Evolutionary conservation across 2,329 filamentous ascomycete genomes (phyloP).

Genomic region (Colletotrichum camelliae): DNA sequence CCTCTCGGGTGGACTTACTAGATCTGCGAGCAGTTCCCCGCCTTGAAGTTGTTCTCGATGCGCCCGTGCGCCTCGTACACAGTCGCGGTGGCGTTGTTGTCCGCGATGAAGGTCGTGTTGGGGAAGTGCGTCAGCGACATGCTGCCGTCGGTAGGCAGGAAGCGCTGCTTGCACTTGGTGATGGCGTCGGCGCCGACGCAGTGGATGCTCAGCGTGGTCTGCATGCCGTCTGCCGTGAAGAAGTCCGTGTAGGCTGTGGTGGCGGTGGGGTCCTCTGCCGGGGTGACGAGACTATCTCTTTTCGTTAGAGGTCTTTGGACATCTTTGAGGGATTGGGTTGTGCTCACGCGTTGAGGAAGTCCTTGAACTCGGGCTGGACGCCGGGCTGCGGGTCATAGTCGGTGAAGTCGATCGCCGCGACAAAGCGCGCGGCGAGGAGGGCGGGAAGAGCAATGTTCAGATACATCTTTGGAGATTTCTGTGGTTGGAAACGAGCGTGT

Average conservation of each 20-base stretch:
- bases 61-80: conserved; percentile 10
- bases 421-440: not conserved
- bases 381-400: conserved; percentile 2
- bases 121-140: conserved; percentile 18
- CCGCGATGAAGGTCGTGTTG: conserved; percentile 2
- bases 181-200: conserved; percentile 12
- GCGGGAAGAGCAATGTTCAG: not conserved
- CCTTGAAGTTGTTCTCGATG: conserved; percentile 13
- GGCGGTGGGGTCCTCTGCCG: conserved; percentile 8
- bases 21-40: conserved; percentile 14
- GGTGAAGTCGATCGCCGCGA: conserved; percentile 5
- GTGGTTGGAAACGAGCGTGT: not conserved
- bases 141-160: conserved; percentile 7
- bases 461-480: not conserved
- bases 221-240: conserved; percentile 15
- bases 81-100: conserved; percentile 7
- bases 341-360: not conserved
- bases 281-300: not conserved
- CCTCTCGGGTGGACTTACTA: not conserved
- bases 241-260: conserved; percentile 17
- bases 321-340: not conserved
- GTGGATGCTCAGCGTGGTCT: conserved; percentile 15
- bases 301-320: not conserved
- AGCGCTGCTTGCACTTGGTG: conserved; percentile 10
- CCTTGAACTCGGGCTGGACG: conserved; percentile 5